phyloP scores from a whole-genome alignment of 306 rosid species.

The Cucumis sativus region Cucumber_9930_V3 NC_026659.2:29193501-29194000 shows the following conservation, averaged over 20 bases:
- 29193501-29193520: slow-evolving; percentile 50
- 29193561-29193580: background rate
- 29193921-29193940: background rate
- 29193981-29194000: background rate
- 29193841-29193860: background rate
- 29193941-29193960: background rate
- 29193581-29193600: background rate
- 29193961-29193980: background rate
- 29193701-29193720: background rate
- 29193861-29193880: background rate
- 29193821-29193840: background rate
- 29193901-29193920: background rate
- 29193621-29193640: background rate
- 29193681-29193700: background rate
- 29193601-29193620: background rate
- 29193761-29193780: background rate
- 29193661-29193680: background rate
- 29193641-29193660: background rate
- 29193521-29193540: slow-evolving; percentile 25
- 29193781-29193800: background rate
- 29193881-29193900: background rate
- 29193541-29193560: slow-evolving; percentile 7
- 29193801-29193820: background rate
- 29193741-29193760: background rate
- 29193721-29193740: background rate